phyloP scores from a whole-genome alignment of 768 basidiomycete genomes.

The Russula ochroleuca region DNA sequence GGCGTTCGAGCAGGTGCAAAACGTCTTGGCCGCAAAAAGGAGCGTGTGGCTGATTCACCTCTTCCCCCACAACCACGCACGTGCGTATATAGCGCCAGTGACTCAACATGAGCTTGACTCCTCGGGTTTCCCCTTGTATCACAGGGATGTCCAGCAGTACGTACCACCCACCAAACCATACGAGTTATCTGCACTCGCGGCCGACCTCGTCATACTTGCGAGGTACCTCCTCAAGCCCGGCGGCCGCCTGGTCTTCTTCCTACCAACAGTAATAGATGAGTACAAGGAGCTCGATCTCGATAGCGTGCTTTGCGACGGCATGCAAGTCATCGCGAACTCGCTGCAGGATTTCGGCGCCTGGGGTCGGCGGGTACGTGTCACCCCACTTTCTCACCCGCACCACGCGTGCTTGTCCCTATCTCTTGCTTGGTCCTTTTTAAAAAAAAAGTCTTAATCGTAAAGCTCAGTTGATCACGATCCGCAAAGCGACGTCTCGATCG shows the following conservation, averaged over 20 bases:
- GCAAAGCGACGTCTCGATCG: conserved; percentile 50
- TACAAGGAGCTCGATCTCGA: conserved; percentile 86
- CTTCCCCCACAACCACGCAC: conserved; percentile 30
- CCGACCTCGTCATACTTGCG: conserved; percentile 76
- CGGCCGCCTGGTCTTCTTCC: conserved; percentile 92
- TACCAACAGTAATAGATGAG: conserved; percentile 88
- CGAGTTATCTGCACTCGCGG: conserved; percentile 77
- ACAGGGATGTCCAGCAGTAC: conserved; percentile 62
- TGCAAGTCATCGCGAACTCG: conserved; percentile 85
- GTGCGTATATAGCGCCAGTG: conserved; percentile 29
- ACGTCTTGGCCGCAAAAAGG: conserved; percentile 64
- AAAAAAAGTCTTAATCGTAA: neutral
- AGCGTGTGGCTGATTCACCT: conserved; percentile 35
- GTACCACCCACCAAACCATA: conserved; percentile 90
- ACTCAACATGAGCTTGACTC: neutral
- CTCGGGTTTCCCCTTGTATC: neutral
- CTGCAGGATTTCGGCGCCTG: conserved; percentile 92
- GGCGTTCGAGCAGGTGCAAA: conserved; percentile 90
- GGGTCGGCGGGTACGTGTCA: conserved; percentile 74
- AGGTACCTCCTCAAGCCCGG: conserved; percentile 79
- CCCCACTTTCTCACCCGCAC: neutral
- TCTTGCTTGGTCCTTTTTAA: neutral
- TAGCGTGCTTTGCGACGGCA: conserved; percentile 73
- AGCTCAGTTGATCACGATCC: conserved; percentile 84
- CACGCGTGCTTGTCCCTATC: neutral